Evolutionary conservation across 164 flowering plant genomes (phyloP), one percentile per base, ranked within the genome.

Genomic region (Tetrastigma voinierianum): DNA sequence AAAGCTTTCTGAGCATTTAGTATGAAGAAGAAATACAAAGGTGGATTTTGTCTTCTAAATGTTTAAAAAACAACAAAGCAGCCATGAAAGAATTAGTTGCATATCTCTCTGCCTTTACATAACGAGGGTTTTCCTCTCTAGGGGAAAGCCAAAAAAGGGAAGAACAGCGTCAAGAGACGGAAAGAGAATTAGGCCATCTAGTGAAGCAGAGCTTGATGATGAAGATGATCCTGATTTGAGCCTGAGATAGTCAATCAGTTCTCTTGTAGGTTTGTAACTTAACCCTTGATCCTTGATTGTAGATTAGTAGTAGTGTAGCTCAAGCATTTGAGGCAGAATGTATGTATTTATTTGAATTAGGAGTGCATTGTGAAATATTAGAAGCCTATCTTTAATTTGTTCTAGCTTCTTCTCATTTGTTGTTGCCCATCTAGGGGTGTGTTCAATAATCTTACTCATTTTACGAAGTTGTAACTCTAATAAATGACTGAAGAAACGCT

Each of bases 91-190:
- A 32, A 11, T 44, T 40, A 60, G 17, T 60, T 60, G 18, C 32
- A 2, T 59, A 16, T 11, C n/a, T n/a, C n/a, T n/a, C 47, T 10
- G 16, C 15, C 8, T 10, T 2, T 63, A 43, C 56, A 19, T 49
- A 49, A 16, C 15, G 18, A 5, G 13, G 12, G 25, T 17, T 51
- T 17, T 51, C 20, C 20, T 60, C 46, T 24, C 18, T 59, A 76
- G 76, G 67, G 76, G 76, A 48, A 76, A 76, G 52, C 76, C 70
- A 10, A 76, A 65, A 66, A 76, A 65, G 60, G 75, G 70, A 65
- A 71, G 79, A 67, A 59, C 66, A 4, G 69, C 67, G 5, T 52
- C 57, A 19, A 64, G 73, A 60, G 76, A 76, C 17, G 72, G 57
- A 53, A 68, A 69, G 55, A 61, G 66, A 47, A 25, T 56, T 14